Evolutionary conservation across 495 filamentous ascomycete genomes (phyloP).

Genomic region (Daldinia childiae): DNA sequence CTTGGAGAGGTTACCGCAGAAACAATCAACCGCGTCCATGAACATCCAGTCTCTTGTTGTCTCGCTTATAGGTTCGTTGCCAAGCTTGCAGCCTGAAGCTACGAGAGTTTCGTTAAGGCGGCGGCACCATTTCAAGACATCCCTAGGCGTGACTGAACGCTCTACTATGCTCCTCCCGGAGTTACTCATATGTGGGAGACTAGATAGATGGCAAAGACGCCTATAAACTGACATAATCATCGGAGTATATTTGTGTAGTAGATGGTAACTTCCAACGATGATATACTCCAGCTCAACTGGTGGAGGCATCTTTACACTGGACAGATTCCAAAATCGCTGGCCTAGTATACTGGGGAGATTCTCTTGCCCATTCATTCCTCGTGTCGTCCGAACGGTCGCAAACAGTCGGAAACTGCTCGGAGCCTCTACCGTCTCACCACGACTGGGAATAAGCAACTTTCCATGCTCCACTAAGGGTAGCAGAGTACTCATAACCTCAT

Average conservation of each 20-base stretch:
- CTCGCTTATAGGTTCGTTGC: slow-evolving; percentile 78
- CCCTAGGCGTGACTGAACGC: slow-evolving; percentile 74
- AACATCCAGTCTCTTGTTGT: slow-evolving; percentile 84
- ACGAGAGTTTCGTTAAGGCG: slow-evolving; percentile 70
- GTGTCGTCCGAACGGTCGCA: slow-evolving; percentile 83
- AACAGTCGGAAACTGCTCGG: slow-evolving; percentile 87
- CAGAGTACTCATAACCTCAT: slow-evolving; percentile 89
- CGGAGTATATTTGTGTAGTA: slow-evolving; percentile 72
- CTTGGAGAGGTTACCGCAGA: slow-evolving; percentile 80
- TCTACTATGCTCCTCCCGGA: slow-evolving; percentile 64
- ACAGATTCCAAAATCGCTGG: slow-evolving; percentile 79
- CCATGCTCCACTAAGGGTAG: slow-evolving; percentile 89
- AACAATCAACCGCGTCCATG: slow-evolving; percentile 88
- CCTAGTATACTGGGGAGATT: slow-evolving; percentile 71
- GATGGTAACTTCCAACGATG: slow-evolving; percentile 71
- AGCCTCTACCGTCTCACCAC: slow-evolving; percentile 85
- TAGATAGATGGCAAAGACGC: slow-evolving; percentile 64
- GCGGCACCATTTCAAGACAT: slow-evolving; percentile 89
- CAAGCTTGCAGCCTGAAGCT: slow-evolving; percentile 69
- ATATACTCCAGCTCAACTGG: slow-evolving; percentile 80
- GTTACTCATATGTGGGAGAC: slow-evolving; percentile 61
- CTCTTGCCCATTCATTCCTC: slow-evolving; percentile 76
- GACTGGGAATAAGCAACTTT: slow-evolving; percentile 84
- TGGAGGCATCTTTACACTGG: slow-evolving; percentile 71
- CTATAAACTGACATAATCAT: slow-evolving; percentile 80